phyloP scores from a whole-genome alignment of 2,329 filamentous ascomycete species.

The Penicillium decumbens region DNA sequence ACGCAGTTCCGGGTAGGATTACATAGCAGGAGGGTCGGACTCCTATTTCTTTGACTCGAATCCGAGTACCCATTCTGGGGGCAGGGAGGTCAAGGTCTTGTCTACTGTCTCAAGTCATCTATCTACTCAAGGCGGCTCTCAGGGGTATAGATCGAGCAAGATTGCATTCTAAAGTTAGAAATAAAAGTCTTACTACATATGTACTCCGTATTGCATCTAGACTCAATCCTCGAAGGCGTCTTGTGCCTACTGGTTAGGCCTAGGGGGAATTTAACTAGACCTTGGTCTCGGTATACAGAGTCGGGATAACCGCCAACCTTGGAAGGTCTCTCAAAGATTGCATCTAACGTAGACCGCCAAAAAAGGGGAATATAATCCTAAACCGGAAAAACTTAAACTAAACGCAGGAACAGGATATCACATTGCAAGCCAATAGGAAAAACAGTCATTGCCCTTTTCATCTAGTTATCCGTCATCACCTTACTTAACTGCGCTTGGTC shows the following conservation, averaged over 20 bases:
- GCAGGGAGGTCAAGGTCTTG: no score
- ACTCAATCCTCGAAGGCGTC: neutral
- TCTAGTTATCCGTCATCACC: neutral
- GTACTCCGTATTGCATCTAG: neutral
- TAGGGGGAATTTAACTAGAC: no score
- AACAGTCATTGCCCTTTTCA: conserved; percentile 1
- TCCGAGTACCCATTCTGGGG: neutral
- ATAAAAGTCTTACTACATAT: no score
- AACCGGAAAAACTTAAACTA: neutral
- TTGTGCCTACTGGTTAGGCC: no score
- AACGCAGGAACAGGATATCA: conserved; percentile 15
- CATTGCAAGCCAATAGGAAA: conserved; percentile 2
- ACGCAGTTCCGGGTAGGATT: conserved; percentile 1
- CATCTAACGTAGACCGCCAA: neutral
- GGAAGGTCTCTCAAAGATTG: neutral
- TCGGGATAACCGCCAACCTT: neutral
- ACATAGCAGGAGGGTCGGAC: neutral
- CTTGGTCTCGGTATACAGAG: no score
- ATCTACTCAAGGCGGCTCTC: no score
- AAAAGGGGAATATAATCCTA: neutral
- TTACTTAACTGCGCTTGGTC: conserved; percentile 34
- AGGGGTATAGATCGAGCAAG: no score
- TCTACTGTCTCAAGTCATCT: no score
- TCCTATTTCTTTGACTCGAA: neutral
- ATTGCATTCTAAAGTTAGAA: no score